Percentiles rank a stretch among this genome's conserved stretches.
These are phyloP conservation scores for Pseudocercospora fuligena DNA, from an alignment of 2,329 filamentous ascomycete genomes.

Conservation along the genomic window DNA sequence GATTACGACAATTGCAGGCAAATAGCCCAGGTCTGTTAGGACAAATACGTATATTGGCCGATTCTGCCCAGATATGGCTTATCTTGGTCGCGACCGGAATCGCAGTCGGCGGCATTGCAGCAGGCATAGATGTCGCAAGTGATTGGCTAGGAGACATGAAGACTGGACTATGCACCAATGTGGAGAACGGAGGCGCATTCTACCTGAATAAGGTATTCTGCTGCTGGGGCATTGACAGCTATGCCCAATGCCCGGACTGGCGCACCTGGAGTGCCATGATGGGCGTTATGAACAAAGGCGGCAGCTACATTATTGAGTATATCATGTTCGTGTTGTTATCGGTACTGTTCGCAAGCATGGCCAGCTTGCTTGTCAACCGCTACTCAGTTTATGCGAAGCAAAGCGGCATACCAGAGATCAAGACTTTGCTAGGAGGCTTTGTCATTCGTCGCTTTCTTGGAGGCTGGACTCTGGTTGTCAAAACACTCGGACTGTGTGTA, in stretches of 20 bases:
- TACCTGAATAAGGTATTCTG: conserved; percentile 92
- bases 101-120: conserved; percentile 81
- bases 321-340: conserved; percentile 85
- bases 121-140: conserved; percentile 84
- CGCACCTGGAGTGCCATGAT: conserved; percentile 79
- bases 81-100: conserved; percentile 85
- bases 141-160: conserved; percentile 96
- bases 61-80: conserved; percentile 90
- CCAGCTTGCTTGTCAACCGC: conserved; percentile 78
- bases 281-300: conserved; percentile 66
- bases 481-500: conserved; percentile 86
- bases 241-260: conserved; percentile 85
- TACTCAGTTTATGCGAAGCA: conserved; percentile 90
- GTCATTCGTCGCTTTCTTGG: conserved; percentile 88
- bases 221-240: conserved; percentile 84
- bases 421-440: conserved; percentile 92
- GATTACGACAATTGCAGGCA: conserved; percentile 75
- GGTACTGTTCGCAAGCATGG: conserved; percentile 79
- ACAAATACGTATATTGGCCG: conserved; percentile 72
- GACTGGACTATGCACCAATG: conserved; percentile 79
- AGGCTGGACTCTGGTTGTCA: conserved; percentile 84
- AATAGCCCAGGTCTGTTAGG: conserved; percentile 73
- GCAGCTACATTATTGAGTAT: conserved; percentile 84
- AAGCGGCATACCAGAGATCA: conserved; percentile 96
- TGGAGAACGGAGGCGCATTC: conserved; percentile 77